Evolutionary conservation across 192 early-diverging fungal genomes (phyloP), one percentile per base, ranked within the genome.

Genomic region (Obelidium mucronatum): DNA sequence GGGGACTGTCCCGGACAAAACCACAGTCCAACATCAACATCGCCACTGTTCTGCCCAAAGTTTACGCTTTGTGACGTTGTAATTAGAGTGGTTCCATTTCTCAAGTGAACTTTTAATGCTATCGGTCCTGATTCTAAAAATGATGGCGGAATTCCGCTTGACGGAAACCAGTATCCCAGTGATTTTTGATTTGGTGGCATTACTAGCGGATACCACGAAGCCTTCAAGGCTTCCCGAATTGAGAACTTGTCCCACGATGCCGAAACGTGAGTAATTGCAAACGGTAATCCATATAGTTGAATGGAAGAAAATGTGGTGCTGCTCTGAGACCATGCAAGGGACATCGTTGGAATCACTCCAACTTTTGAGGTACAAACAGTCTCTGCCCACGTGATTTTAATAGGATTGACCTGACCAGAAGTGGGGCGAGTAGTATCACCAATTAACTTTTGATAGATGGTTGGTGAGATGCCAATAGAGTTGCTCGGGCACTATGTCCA

Each of bases 21-120:
- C 63, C 63, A 65, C 63, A 65, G 28, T 39, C 63, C 63, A 31
- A 65, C 63, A 31, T 22, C 63, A 31, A 39, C 36, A 65, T 39
- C 28, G 22, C 63, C 63, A 3, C 8, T 40, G 40, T 65, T 65
- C 28, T 65, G 17, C 1, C 63, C 63, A 15, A 65, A 13, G n/a
- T 15, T 17, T 17, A 65, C 63, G 17, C 35, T 65, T 19, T 30
- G 37, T 15, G 15, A 22, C 63, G 34, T 31, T 28, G 63, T 65
- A 1, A 65, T 28, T 11, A 65, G 63, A 15, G 40, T 31, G 8
- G 63, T 37, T n/a, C 37, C 37, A 30, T 65, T 39, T 15, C 63
- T 15, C 36, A 65, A 65, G 36, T 15, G 19, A 11, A 65, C 63
- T 11, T 39, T 17, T 39, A 65, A 65, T 28, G 22, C 63, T 8